phyloP scores from a whole-genome alignment of 2,329 filamentous ascomycete species.

The Remersonia thermophila region DNA sequence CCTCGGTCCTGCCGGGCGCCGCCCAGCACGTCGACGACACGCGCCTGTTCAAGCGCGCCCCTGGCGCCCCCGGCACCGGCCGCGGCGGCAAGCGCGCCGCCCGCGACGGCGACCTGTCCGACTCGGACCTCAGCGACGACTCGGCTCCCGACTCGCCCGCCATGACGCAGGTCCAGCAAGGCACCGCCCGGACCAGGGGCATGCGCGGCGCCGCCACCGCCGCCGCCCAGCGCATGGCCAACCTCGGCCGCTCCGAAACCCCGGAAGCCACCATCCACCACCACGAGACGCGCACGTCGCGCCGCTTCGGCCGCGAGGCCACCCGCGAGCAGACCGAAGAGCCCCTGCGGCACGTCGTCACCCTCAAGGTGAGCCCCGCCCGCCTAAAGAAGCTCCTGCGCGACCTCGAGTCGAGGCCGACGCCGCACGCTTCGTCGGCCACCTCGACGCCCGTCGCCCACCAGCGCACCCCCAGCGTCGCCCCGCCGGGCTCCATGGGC shows the following conservation, averaged over 20 bases:
- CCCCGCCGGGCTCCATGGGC: constrained; percentile 38
- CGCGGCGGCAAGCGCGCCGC: constrained; percentile 30
- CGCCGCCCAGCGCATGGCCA: constrained; percentile 78
- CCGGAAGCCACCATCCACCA: constrained; percentile 62
- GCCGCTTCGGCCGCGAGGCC: constrained; percentile 43
- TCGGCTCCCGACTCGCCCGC: constrained; percentile 79
- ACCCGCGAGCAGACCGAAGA: constrained; percentile 74
- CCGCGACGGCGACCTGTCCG: constrained; percentile 62
- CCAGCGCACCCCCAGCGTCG: constrained; percentile 33
- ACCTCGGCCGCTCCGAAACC: constrained; percentile 73
- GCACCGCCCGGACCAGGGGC: constrained; percentile 73
- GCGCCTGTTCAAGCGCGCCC: constrained; percentile 69
- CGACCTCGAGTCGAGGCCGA: constrained; percentile 26
- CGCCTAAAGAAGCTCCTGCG: constrained; percentile 55
- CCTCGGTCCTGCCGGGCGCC: constrained; percentile 80
- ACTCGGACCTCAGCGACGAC: constrained; percentile 86
- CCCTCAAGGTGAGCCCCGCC: constrained; percentile 58
- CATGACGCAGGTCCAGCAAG: constrained; percentile 51
- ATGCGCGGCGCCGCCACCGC: constrained; percentile 77
- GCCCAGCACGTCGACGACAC: constrained; percentile 71
- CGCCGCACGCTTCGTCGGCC: constrained; percentile 1
- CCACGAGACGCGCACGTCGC: constrained; percentile 60
- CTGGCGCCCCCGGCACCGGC: constrained; percentile 45
- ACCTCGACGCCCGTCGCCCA: constrained; percentile 26
- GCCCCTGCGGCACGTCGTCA: constrained; percentile 57